Base-by-base conservation (phyloP, 805 yeast genomes). In the Yamadazyma tumulicola region DNA sequence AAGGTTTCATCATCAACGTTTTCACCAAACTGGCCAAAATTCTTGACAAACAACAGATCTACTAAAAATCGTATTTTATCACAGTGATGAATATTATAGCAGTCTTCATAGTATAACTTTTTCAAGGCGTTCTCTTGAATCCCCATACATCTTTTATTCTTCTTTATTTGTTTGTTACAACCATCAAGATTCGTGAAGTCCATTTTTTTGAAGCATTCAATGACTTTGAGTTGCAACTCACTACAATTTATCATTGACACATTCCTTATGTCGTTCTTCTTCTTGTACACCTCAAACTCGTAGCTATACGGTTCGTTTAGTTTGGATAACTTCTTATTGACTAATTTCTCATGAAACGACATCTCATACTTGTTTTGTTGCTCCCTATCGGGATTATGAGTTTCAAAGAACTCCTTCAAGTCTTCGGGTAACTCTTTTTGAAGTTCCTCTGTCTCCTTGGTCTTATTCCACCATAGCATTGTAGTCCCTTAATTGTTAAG, bases 21-120 rank as follows among this genome's bases (percentile, higher is more conserved):
- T 21, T 57, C 62, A 2, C 71, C 71, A 26, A 40, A 54, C 25
- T 54, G 61, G 24, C 73, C 72, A 40, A 59, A 65, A 41, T 63
- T 59, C 23, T 54, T 51, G 4, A 52, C 49, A 36, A 60, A 67
- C 12, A 64, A 42, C 32, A 47, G 50, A 38, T 67, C 73, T n/a
- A 64, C 57, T 5, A 55, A 45, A 27, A 43, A 54, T 28, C 69
- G 39, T 25, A 67, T 66, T 38, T 52, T 55, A 22, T 54, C 51
- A 45, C 73, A 67, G 26, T 67, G 71, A 11, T 45, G 41, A 5
- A 51, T 35, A 34, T 46, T 52, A 36, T 55, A 54, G 47, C 73
- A 67, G 21, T 63, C 62, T 12, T 55, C 55, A 41, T 64, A 67
- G 28, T 57, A 51, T 26, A 67, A 41, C 31, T 42, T 50, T 22